Conservation (phyloP, 176 grass and related monocot species). For the Bromus sterilis region DNA sequence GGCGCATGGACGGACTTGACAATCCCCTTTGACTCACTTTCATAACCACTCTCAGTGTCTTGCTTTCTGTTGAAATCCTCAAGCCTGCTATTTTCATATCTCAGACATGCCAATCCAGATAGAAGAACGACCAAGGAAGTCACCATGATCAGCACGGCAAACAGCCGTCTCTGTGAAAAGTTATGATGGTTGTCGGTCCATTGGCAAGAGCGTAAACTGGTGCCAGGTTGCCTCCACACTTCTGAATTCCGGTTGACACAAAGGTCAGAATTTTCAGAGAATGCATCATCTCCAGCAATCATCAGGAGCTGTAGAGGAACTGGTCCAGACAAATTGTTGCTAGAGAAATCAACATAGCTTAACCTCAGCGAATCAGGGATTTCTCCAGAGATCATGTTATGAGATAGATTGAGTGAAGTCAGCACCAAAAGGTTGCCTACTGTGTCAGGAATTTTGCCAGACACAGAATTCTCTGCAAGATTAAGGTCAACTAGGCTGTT, state of each 20-base stretch:
- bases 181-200: constrained; percentile 24
- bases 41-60: constrained; percentile 33
- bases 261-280: constrained; percentile 59
- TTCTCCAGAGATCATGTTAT: constrained; percentile 65
- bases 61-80: constrained; percentile 39
- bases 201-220: constrained; percentile 53
- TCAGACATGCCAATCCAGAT: constrained; percentile 44
- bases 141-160: constrained; percentile 39
- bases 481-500: constrained; percentile 61
- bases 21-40: constrained; percentile 47
- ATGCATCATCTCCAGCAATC: constrained; percentile 69
- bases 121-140: constrained; percentile 47
- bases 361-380: constrained; percentile 72
- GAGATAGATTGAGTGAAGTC: constrained; percentile 78
- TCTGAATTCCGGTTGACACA: constrained; percentile 41
- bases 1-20: constrained; percentile 53
- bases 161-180: constrained; percentile 22
- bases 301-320: constrained; percentile 59
- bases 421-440: constrained; percentile 37
- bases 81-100: constrained; percentile 70
- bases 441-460: constrained; percentile 51
- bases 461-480: constrained; percentile 70
- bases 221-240: constrained; percentile 24
- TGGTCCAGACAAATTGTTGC: constrained; percentile 79
- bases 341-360: constrained; percentile 70